Evolutionary conservation across 2,329 filamentous ascomycete species (phyloP).

Genomic region (Colletotrichum cuscutae): DNA sequence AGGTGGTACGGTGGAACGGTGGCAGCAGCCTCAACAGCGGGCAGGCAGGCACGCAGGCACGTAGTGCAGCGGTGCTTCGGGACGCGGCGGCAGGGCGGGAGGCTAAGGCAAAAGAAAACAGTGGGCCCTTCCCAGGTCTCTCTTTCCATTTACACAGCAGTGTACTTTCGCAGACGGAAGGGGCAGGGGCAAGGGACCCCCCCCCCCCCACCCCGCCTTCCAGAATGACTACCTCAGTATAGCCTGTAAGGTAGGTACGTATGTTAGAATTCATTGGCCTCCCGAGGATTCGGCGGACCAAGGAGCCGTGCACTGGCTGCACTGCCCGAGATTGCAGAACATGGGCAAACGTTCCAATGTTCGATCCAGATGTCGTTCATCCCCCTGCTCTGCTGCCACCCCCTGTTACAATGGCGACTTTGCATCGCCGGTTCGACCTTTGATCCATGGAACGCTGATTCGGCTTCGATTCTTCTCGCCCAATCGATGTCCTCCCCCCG

Average conservation of each 20-base stretch:
- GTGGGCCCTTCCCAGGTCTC: background rate
- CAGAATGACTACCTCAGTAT: background rate
- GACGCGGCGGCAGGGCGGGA: constrained; percentile 29
- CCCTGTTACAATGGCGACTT: background rate
- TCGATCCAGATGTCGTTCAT: background rate
- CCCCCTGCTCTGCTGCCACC: background rate
- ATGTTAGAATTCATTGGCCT: background rate
- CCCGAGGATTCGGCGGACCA: background rate
- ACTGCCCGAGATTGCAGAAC: background rate
- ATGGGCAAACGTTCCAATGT: background rate
- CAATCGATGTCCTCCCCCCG: background rate
- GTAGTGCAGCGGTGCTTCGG: constrained; percentile 5
- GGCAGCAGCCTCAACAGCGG: background rate
- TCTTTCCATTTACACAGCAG: too few species aligned
- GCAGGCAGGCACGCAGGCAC: background rate
- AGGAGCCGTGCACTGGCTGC: background rate
- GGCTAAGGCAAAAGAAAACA: constrained; percentile 4
- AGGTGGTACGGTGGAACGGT: background rate
- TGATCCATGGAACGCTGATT: background rate
- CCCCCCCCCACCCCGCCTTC: constrained; percentile 1
- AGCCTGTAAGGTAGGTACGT: too few species aligned
- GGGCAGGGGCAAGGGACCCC: background rate
- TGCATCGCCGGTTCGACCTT: constrained; percentile 3
- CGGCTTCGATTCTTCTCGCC: background rate
- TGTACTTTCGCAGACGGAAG: background rate